phyloP scores from a whole-genome alignment of 2,329 filamentous ascomycete genomes.

The Phialophora chinensis region DNA sequence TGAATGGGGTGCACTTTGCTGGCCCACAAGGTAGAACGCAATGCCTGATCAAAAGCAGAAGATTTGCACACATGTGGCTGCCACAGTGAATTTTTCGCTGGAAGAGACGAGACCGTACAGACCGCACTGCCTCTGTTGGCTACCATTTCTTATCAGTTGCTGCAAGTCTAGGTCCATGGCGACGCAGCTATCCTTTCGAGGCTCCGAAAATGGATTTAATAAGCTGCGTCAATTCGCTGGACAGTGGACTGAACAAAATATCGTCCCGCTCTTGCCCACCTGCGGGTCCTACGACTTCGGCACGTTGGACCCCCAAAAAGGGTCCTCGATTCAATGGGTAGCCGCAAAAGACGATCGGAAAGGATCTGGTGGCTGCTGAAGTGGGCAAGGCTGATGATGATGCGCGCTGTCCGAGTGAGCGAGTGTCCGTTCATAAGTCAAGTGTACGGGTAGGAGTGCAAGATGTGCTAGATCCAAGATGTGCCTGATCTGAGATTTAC shows the following conservation, averaged over 20 bases:
- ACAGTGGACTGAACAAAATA: neutral
- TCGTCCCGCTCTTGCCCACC: too few species aligned
- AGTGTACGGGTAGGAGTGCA: neutral
- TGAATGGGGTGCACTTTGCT: too few species aligned
- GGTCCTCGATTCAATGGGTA: neutral
- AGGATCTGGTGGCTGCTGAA: slow-evolving; percentile 13
- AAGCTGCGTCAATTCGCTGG: neutral
- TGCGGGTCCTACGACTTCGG: neutral
- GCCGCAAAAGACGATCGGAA: neutral
- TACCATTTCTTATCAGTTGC: too few species aligned
- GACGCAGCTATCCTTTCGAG: neutral
- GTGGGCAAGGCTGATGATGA: slow-evolving; percentile 6
- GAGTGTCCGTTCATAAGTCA: neutral
- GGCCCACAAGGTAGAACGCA: too few species aligned
- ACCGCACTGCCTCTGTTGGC: too few species aligned
- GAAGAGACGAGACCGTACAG: too few species aligned
- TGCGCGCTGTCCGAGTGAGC: neutral
- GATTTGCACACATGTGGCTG: too few species aligned
- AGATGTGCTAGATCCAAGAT: neutral
- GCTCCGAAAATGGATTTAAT: neutral
- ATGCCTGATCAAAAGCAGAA: too few species aligned
- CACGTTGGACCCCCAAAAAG: neutral
- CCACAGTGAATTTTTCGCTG: too few species aligned
- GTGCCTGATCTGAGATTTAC: slow-evolving; percentile 1
- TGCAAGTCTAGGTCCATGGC: too few species aligned